Conservation (phyloP, 73 alveolate genomes). For the Uronychia setigera region DNA sequence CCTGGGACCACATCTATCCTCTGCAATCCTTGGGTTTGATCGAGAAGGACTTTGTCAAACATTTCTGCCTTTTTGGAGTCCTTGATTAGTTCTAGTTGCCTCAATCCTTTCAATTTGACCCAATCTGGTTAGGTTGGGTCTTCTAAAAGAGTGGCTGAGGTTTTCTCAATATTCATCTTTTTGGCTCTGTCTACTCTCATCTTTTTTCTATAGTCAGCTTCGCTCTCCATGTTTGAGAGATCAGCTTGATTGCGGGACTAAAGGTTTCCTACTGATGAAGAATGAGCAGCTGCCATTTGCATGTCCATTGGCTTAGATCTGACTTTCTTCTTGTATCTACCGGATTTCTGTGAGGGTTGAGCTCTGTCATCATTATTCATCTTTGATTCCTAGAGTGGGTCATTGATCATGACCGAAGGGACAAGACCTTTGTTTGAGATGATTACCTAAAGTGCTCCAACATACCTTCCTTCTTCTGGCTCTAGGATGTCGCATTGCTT, state of each 20-base stretch:
- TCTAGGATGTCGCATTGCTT: constrained; percentile 58
- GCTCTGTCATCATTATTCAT: constrained; percentile 6
- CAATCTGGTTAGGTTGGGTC: constrained; percentile 64
- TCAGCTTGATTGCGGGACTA: not conserved
- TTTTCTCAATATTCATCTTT: constrained; percentile 36
- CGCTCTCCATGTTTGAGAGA: not conserved
- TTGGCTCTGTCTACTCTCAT: constrained; percentile 61
- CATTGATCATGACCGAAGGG: not conserved
- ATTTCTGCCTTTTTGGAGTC: constrained; percentile 46
- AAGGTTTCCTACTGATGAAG: not conserved
- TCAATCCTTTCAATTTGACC: constrained; percentile 39
- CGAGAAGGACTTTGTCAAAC: constrained; percentile 25
- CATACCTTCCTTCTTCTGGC: constrained; percentile 50
- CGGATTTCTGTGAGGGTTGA: constrained; percentile 25
- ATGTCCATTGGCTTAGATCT: constrained; percentile 57
- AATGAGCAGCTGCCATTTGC: not conserved
- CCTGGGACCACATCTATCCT: constrained; percentile 48
- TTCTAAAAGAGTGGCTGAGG: constrained; percentile 32
- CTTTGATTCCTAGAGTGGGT: not conserved
- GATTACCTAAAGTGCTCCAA: constrained; percentile 52
- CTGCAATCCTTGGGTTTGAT: constrained; percentile 19
- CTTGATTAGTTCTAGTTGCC: constrained; percentile 38
- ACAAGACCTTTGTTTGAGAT: constrained; percentile 34
- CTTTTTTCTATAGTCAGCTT: constrained; percentile 59
- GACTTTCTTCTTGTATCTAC: constrained; percentile 47